These are phyloP conservation scores for Sphagnum tenellum DNA, from an alignment of 225 moss, liverwort and hornwort genomes.

Conservation along the genomic window DNA sequence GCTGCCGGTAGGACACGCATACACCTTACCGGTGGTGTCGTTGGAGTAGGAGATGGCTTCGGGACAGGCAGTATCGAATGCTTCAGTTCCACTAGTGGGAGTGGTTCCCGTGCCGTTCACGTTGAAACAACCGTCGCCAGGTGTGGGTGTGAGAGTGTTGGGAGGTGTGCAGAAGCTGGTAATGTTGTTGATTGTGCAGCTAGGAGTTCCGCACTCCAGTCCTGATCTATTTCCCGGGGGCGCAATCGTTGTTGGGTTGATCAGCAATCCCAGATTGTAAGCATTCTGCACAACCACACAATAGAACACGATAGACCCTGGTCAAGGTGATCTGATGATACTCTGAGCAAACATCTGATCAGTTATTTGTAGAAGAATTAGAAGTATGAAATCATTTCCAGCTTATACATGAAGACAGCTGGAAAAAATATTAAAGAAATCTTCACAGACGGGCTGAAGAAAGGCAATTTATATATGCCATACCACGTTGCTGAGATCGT, in stretches of 20 bases:
- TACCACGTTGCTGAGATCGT: slow-evolving; percentile 15
- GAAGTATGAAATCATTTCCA: too few species aligned
- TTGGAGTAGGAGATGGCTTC: slow-evolving; percentile 19
- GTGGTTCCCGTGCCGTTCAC: slow-evolving; percentile 7
- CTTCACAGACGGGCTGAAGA: too few species aligned
- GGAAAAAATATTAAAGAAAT: too few species aligned
- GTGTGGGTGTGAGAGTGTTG: slow-evolving; percentile 18
- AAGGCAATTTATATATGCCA: too few species aligned
- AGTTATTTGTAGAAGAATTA: too few species aligned
- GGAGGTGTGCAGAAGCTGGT: slow-evolving; percentile 10
- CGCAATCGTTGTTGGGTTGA: slow-evolving; percentile 18
- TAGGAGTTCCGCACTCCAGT: slow-evolving; percentile 14
- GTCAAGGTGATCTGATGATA: too few species aligned
- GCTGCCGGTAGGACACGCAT: slow-evolving; percentile 10
- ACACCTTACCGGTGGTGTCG: slow-evolving; percentile 10
- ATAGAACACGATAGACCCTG: too few species aligned
- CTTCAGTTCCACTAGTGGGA: slow-evolving; percentile 16
- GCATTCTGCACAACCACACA: slow-evolving; percentile 20
- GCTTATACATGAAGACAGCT: too few species aligned
- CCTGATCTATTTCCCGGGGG: slow-evolving; percentile 8
- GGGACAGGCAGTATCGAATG: slow-evolving; percentile 22
- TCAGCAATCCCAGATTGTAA: slow-evolving; percentile 17
- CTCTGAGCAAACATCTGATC: too few species aligned
- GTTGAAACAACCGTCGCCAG: slow-evolving; percentile 37
- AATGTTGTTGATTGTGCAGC: slow-evolving; percentile 25